Conservation (phyloP, 257 asterid genomes). For the Solanum piurae region DNA sequence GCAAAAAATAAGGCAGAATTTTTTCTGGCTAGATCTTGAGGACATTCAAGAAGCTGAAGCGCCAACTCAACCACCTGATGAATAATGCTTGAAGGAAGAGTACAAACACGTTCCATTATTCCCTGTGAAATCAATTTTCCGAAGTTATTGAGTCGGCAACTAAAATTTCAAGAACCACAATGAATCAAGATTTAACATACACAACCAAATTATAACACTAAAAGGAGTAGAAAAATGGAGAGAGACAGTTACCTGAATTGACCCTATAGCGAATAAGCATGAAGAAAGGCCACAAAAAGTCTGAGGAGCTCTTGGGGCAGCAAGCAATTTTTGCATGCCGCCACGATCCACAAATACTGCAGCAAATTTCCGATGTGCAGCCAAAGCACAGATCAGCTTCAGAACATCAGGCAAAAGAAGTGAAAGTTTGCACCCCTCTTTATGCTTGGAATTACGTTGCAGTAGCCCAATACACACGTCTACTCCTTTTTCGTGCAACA, state of each 20-base stretch:
- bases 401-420: constrained; percentile 69
- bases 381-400: constrained; percentile 83
- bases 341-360: constrained; percentile 89
- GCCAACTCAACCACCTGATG: constrained; percentile 80
- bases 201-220: background rate
- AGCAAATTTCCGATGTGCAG: constrained; percentile 94
- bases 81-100: constrained; percentile 74
- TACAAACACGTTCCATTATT: constrained; percentile 98
- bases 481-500: constrained; percentile 93
- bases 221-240: background rate
- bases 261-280: constrained; percentile 84
- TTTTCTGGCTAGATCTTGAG: constrained; percentile 81
- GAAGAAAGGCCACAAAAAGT: constrained; percentile 81
- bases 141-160: background rate
- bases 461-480: constrained; percentile 85
- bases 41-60: constrained; percentile 80
- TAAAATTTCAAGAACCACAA: background rate
- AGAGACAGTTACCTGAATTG: constrained; percentile 62
- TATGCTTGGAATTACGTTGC: constrained; percentile 56
- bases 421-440: constrained; percentile 39
- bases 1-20: constrained; percentile 88
- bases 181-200: background rate
- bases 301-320: constrained; percentile 56
- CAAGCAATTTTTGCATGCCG: constrained; percentile 83
- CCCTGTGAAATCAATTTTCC: constrained; percentile 38